Base-by-base conservation (phyloP, 768 basidiomycete genomes). In the Symmetrospora coprosmae region DNA sequence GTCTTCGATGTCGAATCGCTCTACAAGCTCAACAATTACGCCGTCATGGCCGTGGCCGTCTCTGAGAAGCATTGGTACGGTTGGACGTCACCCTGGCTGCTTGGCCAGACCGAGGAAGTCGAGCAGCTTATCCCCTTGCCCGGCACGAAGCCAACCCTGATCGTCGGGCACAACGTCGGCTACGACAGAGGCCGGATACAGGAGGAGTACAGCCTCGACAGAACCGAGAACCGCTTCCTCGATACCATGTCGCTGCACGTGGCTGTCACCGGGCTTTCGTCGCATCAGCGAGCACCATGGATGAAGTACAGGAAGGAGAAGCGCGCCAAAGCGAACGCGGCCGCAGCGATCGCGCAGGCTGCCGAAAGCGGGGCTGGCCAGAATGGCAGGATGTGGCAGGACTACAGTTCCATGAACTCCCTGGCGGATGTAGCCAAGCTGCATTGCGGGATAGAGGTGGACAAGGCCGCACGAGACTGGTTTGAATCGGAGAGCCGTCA, bases 191-290 rank as follows among this genome's bases (percentile, higher is more conserved):
- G 81, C 16, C 79, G 91, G 11, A 75, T 92, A 33, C 70, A 72
- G 30, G 86, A 92, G 64, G 94, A 99, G 71, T 97, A 97, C 70
- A 74, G 74, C 64, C 70, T 92, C 5, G 66, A 74, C 1, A 77
- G 78, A 0, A 85, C 84, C 0, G 73, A 78, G 50, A 89, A 79
- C 33, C 81, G 91, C 5, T 99, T 86, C 70, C 72, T 96, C 48
- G 92, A 97, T 71, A 99, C 92, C 0, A 87, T 99, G 81, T 81
- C 89, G 1, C 76, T 99, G 5, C 92, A 99, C 70, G 84, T 90
- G 50, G 88, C 94, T 8, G 84, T 89, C 9, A 85, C 84, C 62
- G 91, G 94, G 6, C 90, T 97, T 56, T 91, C 90, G 1, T 88
- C 87, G 0, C 85, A 88, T 66, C 94, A 97, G 71, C 82, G 91